Percentiles rank a stretch among this genome's conserved stretches.
Conservation (phyloP, 129 eudicot genomes). For the Dittrichia graveolens region DNA sequence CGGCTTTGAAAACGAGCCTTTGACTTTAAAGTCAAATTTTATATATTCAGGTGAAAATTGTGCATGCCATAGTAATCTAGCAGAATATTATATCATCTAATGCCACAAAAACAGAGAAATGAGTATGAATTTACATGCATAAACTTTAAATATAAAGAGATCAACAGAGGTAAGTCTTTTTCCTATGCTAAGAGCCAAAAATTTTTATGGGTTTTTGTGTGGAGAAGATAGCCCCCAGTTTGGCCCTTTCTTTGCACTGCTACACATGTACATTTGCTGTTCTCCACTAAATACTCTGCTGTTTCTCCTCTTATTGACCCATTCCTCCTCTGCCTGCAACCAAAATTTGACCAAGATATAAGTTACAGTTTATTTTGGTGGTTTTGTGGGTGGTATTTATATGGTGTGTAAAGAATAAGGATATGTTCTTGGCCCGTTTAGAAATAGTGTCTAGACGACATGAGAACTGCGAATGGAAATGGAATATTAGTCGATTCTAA, state of each 20-base stretch:
- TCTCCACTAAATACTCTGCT: conserved; percentile 65
- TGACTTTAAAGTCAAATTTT: no score
- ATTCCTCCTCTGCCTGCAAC: conserved; percentile 47
- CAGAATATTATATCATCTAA: conserved; percentile 12
- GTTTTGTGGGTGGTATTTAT: no score
- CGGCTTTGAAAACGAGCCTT: no score
- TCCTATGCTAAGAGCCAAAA: conserved; percentile 75
- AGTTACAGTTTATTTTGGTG: not conserved
- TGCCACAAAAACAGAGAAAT: not conserved
- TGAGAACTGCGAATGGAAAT: no score
- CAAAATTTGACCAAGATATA: not conserved
- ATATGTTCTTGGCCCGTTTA: no score
- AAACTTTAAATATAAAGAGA: not conserved
- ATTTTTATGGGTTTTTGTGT: conserved; percentile 61
- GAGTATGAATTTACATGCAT: not conserved
- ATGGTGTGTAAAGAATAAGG: no score
- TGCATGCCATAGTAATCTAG: not conserved
- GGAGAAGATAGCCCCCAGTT: conserved; percentile 71
- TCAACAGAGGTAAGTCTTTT: not conserved
- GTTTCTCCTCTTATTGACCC: conserved; percentile 66
- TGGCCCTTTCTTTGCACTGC: conserved; percentile 80
- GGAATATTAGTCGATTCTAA: no score
- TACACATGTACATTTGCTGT: conserved; percentile 77
- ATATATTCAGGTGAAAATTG: not conserved
- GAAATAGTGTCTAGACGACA: no score